Percentiles rank a stretch among this genome's conserved stretches.
Conservation (phyloP, 2,329 filamentous ascomycete species). For the Periconia macrospinosa region DNA sequence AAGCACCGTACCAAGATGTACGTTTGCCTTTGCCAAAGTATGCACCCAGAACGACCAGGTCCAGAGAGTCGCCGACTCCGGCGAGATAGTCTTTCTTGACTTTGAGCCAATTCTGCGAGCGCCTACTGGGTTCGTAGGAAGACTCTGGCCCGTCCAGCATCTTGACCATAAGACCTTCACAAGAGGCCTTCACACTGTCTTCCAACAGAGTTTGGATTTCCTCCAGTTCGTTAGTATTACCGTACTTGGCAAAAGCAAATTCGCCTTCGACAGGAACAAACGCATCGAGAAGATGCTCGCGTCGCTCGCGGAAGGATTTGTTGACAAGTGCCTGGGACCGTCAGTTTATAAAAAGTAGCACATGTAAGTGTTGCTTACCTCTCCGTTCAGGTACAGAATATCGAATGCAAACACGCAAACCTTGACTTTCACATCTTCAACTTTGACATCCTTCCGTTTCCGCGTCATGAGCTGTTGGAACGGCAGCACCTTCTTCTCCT, state of each 20-base stretch:
- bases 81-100: slow-evolving; percentile 97
- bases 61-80: slow-evolving; percentile 91
- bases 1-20: slow-evolving; percentile 92
- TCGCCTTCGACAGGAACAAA: slow-evolving; percentile 84
- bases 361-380: slow-evolving; percentile 50
- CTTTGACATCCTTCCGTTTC: slow-evolving; percentile 95
- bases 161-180: slow-evolving; percentile 98
- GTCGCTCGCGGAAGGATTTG: slow-evolving; percentile 80
- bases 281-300: slow-evolving; percentile 71
- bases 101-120: slow-evolving; percentile 98
- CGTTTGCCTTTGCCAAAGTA: slow-evolving; percentile 96
- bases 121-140: slow-evolving; percentile 93
- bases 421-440: slow-evolving; percentile 93
- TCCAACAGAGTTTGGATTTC: slow-evolving; percentile 92
- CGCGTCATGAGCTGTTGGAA: slow-evolving; percentile 99
- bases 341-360: slow-evolving; percentile 17
- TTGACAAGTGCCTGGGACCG: slow-evolving; percentile 69
- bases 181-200: slow-evolving; percentile 92
- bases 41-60: slow-evolving; percentile 91
- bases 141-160: slow-evolving; percentile 95
- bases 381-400: slow-evolving; percentile 87
- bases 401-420: slow-evolving; percentile 98
- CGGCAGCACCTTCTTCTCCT: slow-evolving; percentile 90
- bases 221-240: slow-evolving; percentile 85
- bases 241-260: slow-evolving; percentile 84